Percentiles rank a stretch among this genome's conserved stretches.
Conservation (phyloP, 495 filamentous ascomycete genomes). For the Lepraria neglecta region DNA sequence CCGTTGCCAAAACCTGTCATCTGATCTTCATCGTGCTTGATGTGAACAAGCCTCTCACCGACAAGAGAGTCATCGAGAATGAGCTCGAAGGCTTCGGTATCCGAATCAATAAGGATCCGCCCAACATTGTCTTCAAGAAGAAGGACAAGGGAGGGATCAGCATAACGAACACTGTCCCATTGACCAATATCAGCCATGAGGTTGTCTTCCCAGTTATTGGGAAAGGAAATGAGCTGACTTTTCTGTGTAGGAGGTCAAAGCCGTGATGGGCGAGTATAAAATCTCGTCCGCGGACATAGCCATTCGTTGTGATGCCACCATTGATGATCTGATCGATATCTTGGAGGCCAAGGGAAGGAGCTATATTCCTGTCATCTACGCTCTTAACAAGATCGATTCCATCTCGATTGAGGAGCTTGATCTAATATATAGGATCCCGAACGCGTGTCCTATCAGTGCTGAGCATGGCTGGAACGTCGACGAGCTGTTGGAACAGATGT, state of each 20-base stretch:
- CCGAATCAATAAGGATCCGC: constrained; percentile 92
- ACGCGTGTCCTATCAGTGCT: constrained; percentile 92
- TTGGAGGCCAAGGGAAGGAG: constrained; percentile 90
- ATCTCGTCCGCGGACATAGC: constrained; percentile 97
- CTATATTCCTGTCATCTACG: constrained; percentile 97
- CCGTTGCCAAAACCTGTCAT: constrained; percentile 97
- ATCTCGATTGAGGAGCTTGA: constrained; percentile 97
- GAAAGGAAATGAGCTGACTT: constrained; percentile 24
- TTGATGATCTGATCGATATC: constrained; percentile 90
- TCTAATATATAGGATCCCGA: constrained; percentile 90
- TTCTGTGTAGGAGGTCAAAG: constrained; percentile 72
- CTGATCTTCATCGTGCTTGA: constrained; percentile 98
- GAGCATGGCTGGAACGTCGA: constrained; percentile 99
- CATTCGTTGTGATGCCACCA: constrained; percentile 90
- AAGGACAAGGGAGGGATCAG: constrained; percentile 97
- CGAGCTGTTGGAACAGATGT: constrained; percentile 95
- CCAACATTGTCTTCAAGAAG: constrained; percentile 97
- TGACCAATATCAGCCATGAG: constrained; percentile 88
- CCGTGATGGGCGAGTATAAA: constrained; percentile 94
- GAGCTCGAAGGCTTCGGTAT: constrained; percentile 98
- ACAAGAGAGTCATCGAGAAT: constrained; percentile 94
- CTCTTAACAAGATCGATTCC: constrained; percentile 97
- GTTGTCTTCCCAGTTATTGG: constrained; percentile 34
- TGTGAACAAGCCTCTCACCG: constrained; percentile 95
- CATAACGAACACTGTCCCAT: constrained; percentile 84